Percentiles rank a stretch among this genome's conserved stretches.
These are phyloP conservation scores for Diospyros kaki DNA, from an alignment of 148 eudicot species.

Conservation along the genomic window DNA sequence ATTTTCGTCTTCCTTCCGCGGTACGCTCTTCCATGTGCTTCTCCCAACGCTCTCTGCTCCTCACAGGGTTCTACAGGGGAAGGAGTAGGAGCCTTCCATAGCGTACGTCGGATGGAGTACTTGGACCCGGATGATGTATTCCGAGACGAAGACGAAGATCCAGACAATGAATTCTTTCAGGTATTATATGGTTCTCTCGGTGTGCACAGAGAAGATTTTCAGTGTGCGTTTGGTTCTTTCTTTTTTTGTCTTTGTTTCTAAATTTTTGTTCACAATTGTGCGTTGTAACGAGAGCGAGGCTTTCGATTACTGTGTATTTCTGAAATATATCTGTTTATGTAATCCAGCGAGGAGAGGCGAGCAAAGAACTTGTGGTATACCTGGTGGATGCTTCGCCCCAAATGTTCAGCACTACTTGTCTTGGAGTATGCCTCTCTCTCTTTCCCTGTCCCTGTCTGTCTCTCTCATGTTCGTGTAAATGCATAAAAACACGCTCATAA, in stretches of 20 bases:
- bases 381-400: constrained; percentile 93
- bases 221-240: too few relatives aligned
- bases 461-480: not conserved
- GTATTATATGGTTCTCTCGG: constrained; percentile 12
- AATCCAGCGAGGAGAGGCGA: constrained; percentile 51
- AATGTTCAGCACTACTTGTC: constrained; percentile 60
- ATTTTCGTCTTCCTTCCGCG: too few relatives aligned
- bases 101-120: constrained; percentile 33
- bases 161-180: constrained; percentile 38
- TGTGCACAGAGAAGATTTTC: too few relatives aligned
- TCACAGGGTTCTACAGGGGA: too few relatives aligned
- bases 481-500: not conserved
- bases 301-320: too few relatives aligned
- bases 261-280: too few relatives aligned
- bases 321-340: not conserved
- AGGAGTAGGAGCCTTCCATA: not conserved
- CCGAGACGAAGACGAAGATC: constrained; percentile 70
- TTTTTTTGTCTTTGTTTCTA: too few relatives aligned
- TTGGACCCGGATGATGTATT: constrained; percentile 78
- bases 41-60: too few relatives aligned
- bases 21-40: too few relatives aligned
- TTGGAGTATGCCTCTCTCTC: constrained; percentile 30
- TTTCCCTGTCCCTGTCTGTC: not conserved
- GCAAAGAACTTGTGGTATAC: constrained; percentile 72
- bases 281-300: too few relatives aligned